These are phyloP conservation scores for Chiua virens DNA, from an alignment of 768 basidiomycete genomes.

Conservation along the genomic window DNA sequence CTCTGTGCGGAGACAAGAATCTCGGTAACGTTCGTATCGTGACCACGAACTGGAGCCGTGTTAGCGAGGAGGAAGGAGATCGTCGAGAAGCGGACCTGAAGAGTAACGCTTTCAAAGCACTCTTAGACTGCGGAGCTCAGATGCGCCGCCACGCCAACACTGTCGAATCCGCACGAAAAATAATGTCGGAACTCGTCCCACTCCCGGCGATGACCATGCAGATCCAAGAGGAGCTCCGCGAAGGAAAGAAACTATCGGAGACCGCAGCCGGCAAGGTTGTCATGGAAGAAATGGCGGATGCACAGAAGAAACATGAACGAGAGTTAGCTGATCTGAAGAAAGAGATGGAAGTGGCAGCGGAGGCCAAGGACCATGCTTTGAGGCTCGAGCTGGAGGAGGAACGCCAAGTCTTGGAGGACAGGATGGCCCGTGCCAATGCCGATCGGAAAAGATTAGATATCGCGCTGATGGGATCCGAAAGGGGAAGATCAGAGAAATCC, in stretches of 20 bases:
- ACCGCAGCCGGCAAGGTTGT: conserved; percentile 46
- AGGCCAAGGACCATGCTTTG: conserved; percentile 1
- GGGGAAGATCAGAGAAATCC: not conserved
- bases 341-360: conserved; percentile 41
- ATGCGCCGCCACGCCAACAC: conserved; percentile 40
- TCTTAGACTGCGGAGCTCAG: conserved; percentile 41
- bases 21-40: conserved; percentile 44
- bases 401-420: not conserved
- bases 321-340: conserved; percentile 41
- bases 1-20: conserved; percentile 43
- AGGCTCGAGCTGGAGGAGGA: not conserved
- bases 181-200: conserved; percentile 39
- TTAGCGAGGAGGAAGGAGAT: conserved; percentile 24
- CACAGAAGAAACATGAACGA: conserved; percentile 35
- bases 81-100: conserved; percentile 26
- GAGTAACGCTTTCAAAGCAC: conserved; percentile 43
- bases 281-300: conserved; percentile 42
- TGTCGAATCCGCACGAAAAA: conserved; percentile 38
- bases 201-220: conserved; percentile 38
- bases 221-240: conserved; percentile 48
- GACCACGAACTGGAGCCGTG: conserved; percentile 48
- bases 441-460: not conserved
- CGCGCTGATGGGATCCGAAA: not conserved
- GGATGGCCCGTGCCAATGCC: not conserved
- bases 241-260: conserved; percentile 40